Conservation (phyloP, 2,329 filamentous ascomycete species). For the Lachnellula cervina region DNA sequence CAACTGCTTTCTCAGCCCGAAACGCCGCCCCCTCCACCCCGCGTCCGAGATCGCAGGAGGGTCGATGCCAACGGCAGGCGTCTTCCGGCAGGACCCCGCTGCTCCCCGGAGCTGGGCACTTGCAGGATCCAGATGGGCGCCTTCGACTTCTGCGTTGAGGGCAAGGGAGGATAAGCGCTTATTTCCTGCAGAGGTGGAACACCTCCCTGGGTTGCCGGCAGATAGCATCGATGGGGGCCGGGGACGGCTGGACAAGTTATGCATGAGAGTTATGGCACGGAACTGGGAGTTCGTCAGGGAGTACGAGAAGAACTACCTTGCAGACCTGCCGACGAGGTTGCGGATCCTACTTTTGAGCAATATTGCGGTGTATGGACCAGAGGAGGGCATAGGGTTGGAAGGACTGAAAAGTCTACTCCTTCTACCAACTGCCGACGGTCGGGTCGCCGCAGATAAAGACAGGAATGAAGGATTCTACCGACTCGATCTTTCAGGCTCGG, state of each 20-base stretch:
- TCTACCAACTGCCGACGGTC: conserved; percentile 30
- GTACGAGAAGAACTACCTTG: conserved; percentile 54
- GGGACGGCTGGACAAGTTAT: conserved; percentile 42
- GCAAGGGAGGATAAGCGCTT: conserved; percentile 18
- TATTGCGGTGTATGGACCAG: conserved; percentile 39
- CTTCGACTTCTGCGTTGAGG: conserved; percentile 3
- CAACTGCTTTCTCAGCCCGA: conserved; percentile 56
- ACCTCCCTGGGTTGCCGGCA: conserved; percentile 37
- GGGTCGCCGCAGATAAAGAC: conserved; percentile 8
- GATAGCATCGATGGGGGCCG: conserved; percentile 1
- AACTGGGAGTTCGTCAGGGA: conserved; percentile 52
- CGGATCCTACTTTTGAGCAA: conserved; percentile 49
- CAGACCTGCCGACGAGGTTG: conserved; percentile 49
- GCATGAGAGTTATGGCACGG: conserved; percentile 45
- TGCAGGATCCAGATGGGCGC: conserved; percentile 31
- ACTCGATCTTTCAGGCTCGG: conserved; percentile 50
- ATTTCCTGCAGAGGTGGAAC: conserved; percentile 25
- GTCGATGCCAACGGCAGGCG: conserved; percentile 46
- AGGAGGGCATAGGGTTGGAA: conserved; percentile 43
- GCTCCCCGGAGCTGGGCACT: conserved; percentile 53
- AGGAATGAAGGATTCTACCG: conserved; percentile 45
- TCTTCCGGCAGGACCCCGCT: conserved; percentile 54
- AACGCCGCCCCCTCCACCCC: conserved; percentile 47
- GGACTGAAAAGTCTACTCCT: conserved; percentile 47
- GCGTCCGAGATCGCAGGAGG: conserved; percentile 34